These are phyloP conservation scores for Fusarium virguliforme DNA, from an alignment of 2,329 filamentous ascomycete species.

Conservation along the genomic window DNA sequence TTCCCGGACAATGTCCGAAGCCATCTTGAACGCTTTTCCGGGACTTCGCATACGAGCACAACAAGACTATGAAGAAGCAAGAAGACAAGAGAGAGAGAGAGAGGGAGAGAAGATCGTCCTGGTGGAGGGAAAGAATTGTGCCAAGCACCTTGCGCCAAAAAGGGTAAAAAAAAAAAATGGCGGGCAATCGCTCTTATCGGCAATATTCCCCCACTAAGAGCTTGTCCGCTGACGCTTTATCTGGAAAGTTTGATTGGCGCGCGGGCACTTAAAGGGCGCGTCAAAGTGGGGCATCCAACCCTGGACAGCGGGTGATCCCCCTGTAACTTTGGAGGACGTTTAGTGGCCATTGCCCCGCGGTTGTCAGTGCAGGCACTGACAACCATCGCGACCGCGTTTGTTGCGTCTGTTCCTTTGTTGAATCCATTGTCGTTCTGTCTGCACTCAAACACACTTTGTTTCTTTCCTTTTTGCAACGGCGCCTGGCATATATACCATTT, in stretches of 20 bases:
- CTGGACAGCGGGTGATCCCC: neutral
- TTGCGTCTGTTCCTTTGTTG: constrained; percentile 6
- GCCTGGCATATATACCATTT: neutral
- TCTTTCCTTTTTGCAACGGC: neutral
- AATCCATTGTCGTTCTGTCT: neutral
- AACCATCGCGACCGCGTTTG: constrained; percentile 40
- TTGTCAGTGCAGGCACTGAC: constrained; percentile 7
- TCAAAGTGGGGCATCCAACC: constrained; percentile 17
- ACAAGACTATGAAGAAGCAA: constrained; percentile 26
- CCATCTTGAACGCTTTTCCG: constrained; percentile 65
- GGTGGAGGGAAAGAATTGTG: constrained; percentile 40
- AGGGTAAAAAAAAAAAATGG: constrained; percentile 10
- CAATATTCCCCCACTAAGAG: constrained; percentile 33
- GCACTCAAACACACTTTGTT: neutral
- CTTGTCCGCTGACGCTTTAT: constrained; percentile 21
- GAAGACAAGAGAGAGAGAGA: constrained; percentile 26
- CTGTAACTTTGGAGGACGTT: constrained; percentile 25
- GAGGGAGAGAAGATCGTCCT: constrained; percentile 12
- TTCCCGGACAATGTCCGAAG: constrained; percentile 68
- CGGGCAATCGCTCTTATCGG: constrained; percentile 40
- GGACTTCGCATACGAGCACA: constrained; percentile 54
- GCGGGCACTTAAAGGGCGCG: constrained; percentile 38
- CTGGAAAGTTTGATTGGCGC: constrained; percentile 31
- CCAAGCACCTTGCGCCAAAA: constrained; percentile 26
- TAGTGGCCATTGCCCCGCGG: constrained; percentile 38